Conservation (phyloP, 2,329 filamentous ascomycete genomes). For the Beauveria varroae region DNA sequence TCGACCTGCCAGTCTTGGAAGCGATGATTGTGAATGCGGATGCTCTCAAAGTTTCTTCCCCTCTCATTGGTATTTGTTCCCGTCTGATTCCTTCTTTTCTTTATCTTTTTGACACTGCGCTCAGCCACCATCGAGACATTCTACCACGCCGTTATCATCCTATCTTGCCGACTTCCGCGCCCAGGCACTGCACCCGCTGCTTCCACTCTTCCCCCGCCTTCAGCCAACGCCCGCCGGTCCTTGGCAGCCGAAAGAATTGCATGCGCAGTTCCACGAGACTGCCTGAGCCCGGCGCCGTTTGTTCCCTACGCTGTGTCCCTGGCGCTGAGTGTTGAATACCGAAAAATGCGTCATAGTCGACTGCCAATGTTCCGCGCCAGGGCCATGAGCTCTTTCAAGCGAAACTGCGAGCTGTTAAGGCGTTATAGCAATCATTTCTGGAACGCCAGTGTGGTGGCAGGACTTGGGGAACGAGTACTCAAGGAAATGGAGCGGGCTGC, state of each 20-base stretch:
- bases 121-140: constrained; percentile 54
- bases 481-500: constrained; percentile 49
- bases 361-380: constrained; percentile 50
- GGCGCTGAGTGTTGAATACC: constrained; percentile 53
- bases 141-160: constrained; percentile 56
- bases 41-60: constrained; percentile 40
- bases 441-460: constrained; percentile 47
- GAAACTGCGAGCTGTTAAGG: constrained; percentile 45
- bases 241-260: constrained; percentile 51
- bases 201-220: constrained; percentile 37
- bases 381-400: constrained; percentile 46
- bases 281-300: constrained; percentile 47
- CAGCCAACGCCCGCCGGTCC: constrained; percentile 48
- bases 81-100: neutral
- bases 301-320: constrained; percentile 56
- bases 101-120: neutral
- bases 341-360: constrained; percentile 55
- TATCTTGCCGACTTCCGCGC: constrained; percentile 49
- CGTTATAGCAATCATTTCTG: constrained; percentile 50
- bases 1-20: constrained; percentile 50
- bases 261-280: constrained; percentile 44
- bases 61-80: constrained; percentile 37
- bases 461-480: constrained; percentile 47
- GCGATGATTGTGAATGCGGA: constrained; percentile 48
- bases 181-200: constrained; percentile 31